A percentile compares a stretch with the other conserved stretches of the same genome.
Evolutionary conservation across 148 eudicot genomes (phyloP).

Genomic region (Salicornia ramosissima): DNA sequence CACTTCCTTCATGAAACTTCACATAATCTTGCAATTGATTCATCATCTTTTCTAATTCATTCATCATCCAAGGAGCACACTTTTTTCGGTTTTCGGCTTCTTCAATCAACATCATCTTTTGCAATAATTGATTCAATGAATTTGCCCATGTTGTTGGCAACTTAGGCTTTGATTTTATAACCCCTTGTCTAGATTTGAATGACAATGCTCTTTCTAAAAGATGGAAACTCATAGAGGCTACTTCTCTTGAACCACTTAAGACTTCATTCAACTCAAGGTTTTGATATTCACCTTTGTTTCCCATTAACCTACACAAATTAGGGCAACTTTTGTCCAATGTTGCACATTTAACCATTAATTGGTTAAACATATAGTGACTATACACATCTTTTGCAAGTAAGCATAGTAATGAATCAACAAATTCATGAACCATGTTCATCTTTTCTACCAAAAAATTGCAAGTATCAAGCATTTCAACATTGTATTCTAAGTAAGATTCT

Average conservation of each 20-base stretch:
- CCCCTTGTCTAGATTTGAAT: slow-evolving; percentile 29
- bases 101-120: neutral
- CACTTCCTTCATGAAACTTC: slow-evolving; percentile 6
- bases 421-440: slow-evolving; percentile 21
- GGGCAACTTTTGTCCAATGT: slow-evolving; percentile 23
- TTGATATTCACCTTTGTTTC: slow-evolving; percentile 11
- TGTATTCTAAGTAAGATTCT: slow-evolving; percentile 20
- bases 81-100: slow-evolving; percentile 20
- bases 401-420: slow-evolving; percentile 12
- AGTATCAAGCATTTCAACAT: slow-evolving; percentile 28
- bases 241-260: slow-evolving; percentile 27
- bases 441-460: slow-evolving; percentile 31
- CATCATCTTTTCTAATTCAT: slow-evolving; percentile 24
- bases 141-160: slow-evolving; percentile 22
- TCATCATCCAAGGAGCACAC: slow-evolving; percentile 29
- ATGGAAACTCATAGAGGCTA: slow-evolving; percentile 27
- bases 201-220: slow-evolving; percentile 30
- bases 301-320: slow-evolving; percentile 11
- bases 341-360: slow-evolving; percentile 18
- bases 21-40: slow-evolving; percentile 14
- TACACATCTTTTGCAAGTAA: too few species aligned
- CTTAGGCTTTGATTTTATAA: slow-evolving; percentile 22
- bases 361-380: slow-evolving; percentile 12
- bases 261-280: slow-evolving; percentile 25
- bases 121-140: slow-evolving; percentile 23